Evolutionary conservation across 23 red algal species (phyloP).

Genomic region (Gracilaria domingensis): DNA sequence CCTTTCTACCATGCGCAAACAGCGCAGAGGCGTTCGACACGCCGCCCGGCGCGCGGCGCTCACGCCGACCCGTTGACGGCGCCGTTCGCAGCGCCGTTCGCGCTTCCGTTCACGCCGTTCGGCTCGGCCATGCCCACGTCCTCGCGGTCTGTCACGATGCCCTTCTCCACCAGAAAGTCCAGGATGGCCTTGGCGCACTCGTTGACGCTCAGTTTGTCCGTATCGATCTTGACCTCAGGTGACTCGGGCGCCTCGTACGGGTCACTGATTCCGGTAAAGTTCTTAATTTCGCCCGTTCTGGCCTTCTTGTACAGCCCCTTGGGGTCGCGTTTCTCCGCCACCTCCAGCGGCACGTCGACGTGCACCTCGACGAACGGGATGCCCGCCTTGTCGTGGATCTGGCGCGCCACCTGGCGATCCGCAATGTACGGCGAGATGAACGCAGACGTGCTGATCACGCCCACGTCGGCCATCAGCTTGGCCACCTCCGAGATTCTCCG

Average conservation of each 20-base stretch:
- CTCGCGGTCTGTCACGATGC: slow-evolving; percentile 36
- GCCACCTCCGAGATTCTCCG: slow-evolving; percentile 95
- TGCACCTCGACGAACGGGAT: slow-evolving; percentile 95
- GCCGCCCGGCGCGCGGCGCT: no score
- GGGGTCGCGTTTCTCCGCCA: slow-evolving; percentile 95
- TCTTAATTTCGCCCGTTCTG: slow-evolving; percentile 88
- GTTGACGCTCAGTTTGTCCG: slow-evolving; percentile 75
- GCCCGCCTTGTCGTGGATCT: slow-evolving; percentile 86
- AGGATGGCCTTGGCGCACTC: slow-evolving; percentile 82
- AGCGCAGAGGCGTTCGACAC: neutral
- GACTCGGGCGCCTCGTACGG: slow-evolving; percentile 92
- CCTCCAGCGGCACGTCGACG: slow-evolving; percentile 90
- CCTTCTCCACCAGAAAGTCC: slow-evolving; percentile 70
- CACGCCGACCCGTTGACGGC: neutral
- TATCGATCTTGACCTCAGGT: slow-evolving; percentile 87
- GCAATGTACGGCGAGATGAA: slow-evolving; percentile 95
- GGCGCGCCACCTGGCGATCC: slow-evolving; percentile 84
- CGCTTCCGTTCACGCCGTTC: neutral
- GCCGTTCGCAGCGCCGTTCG: neutral
- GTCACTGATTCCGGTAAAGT: slow-evolving; percentile 97
- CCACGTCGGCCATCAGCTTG: slow-evolving; percentile 93
- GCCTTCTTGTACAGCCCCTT: slow-evolving; percentile 99
- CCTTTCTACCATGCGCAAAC: no score
- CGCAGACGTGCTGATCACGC: slow-evolving; percentile 84
- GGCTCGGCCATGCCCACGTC: neutral